These are phyloP conservation scores for Climacium dendroides DNA, from an alignment of 225 moss, liverwort and hornwort species.

Conservation along the genomic window DNA sequence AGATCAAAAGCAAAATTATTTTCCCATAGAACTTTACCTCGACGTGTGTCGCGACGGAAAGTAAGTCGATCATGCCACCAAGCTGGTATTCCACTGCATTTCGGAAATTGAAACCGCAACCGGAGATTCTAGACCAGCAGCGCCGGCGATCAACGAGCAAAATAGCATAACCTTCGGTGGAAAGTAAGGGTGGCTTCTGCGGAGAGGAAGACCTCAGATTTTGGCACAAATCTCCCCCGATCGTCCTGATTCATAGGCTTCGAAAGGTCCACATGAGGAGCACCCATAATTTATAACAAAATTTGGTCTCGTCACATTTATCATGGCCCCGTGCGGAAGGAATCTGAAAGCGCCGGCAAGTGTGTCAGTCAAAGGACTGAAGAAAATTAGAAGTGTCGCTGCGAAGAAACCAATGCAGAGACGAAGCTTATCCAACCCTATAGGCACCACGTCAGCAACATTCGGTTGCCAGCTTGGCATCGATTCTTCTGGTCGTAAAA, in stretches of 20 bases:
- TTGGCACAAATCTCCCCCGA: not conserved
- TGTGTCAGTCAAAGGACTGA: not conserved
- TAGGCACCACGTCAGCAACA: not conserved
- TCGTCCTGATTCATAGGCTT: not conserved
- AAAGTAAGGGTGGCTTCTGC: not conserved
- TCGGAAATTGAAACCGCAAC: not conserved
- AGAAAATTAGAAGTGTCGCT: not conserved
- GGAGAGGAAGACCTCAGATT: not conserved
- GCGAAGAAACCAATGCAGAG: not conserved
- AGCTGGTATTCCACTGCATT: not conserved
- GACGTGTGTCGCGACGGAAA: not conserved
- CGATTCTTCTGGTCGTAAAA: too few relatives aligned
- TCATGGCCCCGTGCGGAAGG: not conserved
- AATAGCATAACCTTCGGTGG: not conserved
- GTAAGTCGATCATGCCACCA: not conserved
- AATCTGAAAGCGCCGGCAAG: not conserved
- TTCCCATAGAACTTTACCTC: not conserved
- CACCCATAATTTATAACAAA: not conserved
- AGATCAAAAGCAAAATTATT: not conserved
- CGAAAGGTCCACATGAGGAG: not conserved
- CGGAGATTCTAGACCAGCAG: not conserved
- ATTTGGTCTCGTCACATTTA: not conserved
- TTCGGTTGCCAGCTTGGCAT: not conserved
- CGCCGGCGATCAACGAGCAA: not conserved
- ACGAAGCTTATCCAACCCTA: too few relatives aligned